Evolutionary conservation across 768 basidiomycete genomes (phyloP), one percentile per base, ranked within the genome.

Genomic region (Leucosporidium creatinivorum): DNA sequence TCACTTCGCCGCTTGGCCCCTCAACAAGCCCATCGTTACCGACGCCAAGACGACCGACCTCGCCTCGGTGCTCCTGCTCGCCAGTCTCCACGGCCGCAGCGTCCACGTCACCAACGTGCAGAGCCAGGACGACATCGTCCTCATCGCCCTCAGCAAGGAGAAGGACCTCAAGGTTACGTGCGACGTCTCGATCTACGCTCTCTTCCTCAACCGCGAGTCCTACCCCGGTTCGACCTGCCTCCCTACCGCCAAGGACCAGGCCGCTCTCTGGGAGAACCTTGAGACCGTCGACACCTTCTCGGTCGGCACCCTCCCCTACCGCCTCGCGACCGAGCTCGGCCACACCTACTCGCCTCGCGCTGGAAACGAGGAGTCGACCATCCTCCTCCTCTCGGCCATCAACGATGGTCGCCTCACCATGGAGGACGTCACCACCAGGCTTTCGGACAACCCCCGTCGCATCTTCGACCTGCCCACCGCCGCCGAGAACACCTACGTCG

Each of bases 141-240:
- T 99, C 66, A 97, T 99, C 76, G 87, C 89, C 3, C 82, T 99
- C 49, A 93, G 91, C 83, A 99, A 99, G 81, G 87, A 87, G 51
- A 93, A 92, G 81, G 82, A 89, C 18, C 84, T 98, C 74, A 89
- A 90, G 75, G 94, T 97, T 59, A 97, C 94, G 4, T 98, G 94
- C 78, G 96, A 99, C 73, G 91, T 96, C 39, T 87, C 93, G 19
- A 83, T 97, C 59, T 97, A 89, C 78, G 84, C 90, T 23, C 80
- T 99, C 62, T 97, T 96, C 84, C 93, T 91, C 81, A 85, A 84
- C 3, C 82, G 80, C 55, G 88, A 87, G 62, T 83, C 89, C 67
- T 93, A 85, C 81, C 86, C 87, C 2, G 80, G 79, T 2, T 82
- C 85, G 25, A 80, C 81, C 3, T 81, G 82, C 72, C 83, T 96